phyloP scores from a whole-genome alignment of 2,329 filamentous ascomycete species.

The Boeremia lycopersici region DNA sequence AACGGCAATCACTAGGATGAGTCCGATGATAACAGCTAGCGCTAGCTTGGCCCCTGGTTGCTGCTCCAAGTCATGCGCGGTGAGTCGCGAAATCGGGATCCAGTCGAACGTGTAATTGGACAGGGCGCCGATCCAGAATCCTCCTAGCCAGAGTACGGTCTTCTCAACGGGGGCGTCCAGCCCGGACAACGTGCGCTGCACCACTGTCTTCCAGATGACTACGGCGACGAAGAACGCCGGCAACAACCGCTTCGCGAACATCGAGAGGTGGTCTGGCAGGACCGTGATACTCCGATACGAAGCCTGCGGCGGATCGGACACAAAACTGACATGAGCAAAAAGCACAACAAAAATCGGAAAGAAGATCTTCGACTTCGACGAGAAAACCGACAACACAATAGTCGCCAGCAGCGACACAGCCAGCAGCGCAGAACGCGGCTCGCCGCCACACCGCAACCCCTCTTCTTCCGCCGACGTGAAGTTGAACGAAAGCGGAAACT shows the following conservation, averaged over 20 bases:
- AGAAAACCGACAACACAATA: conserved; percentile 75
- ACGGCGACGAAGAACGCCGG: conserved; percentile 85
- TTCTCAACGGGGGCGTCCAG: conserved; percentile 86
- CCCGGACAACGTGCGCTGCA: conserved; percentile 72
- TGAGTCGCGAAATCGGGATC: conserved; percentile 90
- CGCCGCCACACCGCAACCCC: conserved; percentile 66
- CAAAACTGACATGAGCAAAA: conserved; percentile 87
- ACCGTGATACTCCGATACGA: conserved; percentile 52
- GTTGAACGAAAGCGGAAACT: conserved; percentile 86
- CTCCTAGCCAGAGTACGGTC: conserved; percentile 84
- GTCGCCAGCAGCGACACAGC: conserved; percentile 79
- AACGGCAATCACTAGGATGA: conserved; percentile 69
- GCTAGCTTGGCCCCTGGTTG: conserved; percentile 88
- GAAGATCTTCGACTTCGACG: conserved; percentile 75
- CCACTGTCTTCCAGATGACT: conserved; percentile 82
- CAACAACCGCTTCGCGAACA: conserved; percentile 78
- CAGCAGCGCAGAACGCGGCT: conserved; percentile 80
- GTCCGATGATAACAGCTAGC: conserved; percentile 74
- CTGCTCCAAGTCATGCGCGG: conserved; percentile 81
- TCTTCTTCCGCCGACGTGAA: conserved; percentile 64
- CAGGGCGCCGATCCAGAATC: conserved; percentile 85
- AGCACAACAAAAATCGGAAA: conserved; percentile 81
- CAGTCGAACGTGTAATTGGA: conserved; percentile 94
- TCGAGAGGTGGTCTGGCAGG: conserved; percentile 57
- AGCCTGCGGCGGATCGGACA: conserved; percentile 79